Conservation (phyloP, 148 eudicot species). For the Arctostaphylos glauca region DNA sequence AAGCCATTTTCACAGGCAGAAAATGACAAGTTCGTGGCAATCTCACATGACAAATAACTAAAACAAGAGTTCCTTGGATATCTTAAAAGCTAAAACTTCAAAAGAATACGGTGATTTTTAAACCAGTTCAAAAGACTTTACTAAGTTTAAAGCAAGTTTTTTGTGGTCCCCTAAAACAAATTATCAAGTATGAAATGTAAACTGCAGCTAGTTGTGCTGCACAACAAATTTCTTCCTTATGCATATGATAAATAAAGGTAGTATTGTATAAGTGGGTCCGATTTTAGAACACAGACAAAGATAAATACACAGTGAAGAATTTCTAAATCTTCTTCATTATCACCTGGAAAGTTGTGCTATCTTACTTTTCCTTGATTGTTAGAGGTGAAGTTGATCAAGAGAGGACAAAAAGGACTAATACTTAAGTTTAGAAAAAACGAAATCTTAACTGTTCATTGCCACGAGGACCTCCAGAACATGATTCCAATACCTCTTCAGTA, state of each 20-base stretch:
- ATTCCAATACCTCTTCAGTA: conserved; percentile 73
- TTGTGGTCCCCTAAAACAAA: not conserved
- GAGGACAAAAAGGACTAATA: not conserved
- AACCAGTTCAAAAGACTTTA: not conserved
- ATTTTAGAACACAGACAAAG: not conserved
- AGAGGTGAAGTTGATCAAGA: not conserved
- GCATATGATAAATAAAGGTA: not conserved
- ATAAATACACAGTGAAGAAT: not conserved
- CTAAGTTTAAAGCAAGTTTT: not conserved
- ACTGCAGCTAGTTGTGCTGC: not conserved
- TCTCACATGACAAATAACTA: not conserved
- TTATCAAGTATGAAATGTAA: not conserved
- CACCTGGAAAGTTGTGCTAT: not conserved
- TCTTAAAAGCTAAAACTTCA: not conserved
- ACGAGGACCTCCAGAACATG: conserved; percentile 86
- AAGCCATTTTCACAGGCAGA: not conserved
- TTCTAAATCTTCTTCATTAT: not conserved
- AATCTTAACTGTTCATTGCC: conserved; percentile 88
- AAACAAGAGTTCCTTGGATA: not conserved
- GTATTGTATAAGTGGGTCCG: not conserved
- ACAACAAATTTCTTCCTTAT: not conserved
- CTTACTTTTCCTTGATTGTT: not conserved
- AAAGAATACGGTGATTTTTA: not conserved
- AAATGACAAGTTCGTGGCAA: not conserved
- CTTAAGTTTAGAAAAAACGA: not conserved